These are phyloP conservation scores for Exophiala spinifera DNA, from an alignment of 2,329 filamentous ascomycete genomes.

Conservation along the genomic window DNA sequence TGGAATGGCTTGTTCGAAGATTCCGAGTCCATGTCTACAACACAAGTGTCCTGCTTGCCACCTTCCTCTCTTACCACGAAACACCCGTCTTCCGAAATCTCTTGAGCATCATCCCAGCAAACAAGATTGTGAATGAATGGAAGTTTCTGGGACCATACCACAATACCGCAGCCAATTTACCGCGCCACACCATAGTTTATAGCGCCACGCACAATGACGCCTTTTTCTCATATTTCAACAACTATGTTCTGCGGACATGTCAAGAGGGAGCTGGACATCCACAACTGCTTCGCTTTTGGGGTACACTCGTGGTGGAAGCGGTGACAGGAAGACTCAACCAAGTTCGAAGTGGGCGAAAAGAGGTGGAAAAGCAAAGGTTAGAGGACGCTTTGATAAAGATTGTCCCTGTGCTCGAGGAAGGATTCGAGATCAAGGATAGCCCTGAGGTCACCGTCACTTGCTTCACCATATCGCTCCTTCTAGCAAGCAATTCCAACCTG, in stretches of 20 bases:
- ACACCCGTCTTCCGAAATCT: slow-evolving; percentile 81
- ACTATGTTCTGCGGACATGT: slow-evolving; percentile 73
- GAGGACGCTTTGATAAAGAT: slow-evolving; percentile 70
- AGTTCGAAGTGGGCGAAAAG: slow-evolving; percentile 69
- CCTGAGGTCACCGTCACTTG: slow-evolving; percentile 79
- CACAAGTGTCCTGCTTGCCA: slow-evolving; percentile 70
- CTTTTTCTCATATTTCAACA: slow-evolving; percentile 74
- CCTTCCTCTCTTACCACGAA: slow-evolving; percentile 89
- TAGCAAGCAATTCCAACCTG: slow-evolving; percentile 77
- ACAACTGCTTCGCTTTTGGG: slow-evolving; percentile 84
- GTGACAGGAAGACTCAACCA: slow-evolving; percentile 78
- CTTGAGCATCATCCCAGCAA: slow-evolving; percentile 78
- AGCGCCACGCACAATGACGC: slow-evolving; percentile 73
- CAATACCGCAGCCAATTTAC: slow-evolving; percentile 69
- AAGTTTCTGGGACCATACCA: slow-evolving; percentile 86
- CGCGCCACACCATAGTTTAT: slow-evolving; percentile 77
- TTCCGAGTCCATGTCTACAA: slow-evolving; percentile 94
- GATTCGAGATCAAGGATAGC: slow-evolving; percentile 69
- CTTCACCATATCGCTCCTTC: slow-evolving; percentile 85
- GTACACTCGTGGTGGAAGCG: slow-evolving; percentile 79
- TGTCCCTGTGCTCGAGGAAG: slow-evolving; percentile 70
- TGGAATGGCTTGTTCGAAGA: slow-evolving; percentile 91
- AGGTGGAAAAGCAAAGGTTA: slow-evolving; percentile 74
- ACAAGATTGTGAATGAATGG: slow-evolving; percentile 67
- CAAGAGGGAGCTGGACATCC: slow-evolving; percentile 70